phyloP scores from a whole-genome alignment of 2,329 filamentous ascomycete genomes.

The Penicillium occitanis region DNA sequence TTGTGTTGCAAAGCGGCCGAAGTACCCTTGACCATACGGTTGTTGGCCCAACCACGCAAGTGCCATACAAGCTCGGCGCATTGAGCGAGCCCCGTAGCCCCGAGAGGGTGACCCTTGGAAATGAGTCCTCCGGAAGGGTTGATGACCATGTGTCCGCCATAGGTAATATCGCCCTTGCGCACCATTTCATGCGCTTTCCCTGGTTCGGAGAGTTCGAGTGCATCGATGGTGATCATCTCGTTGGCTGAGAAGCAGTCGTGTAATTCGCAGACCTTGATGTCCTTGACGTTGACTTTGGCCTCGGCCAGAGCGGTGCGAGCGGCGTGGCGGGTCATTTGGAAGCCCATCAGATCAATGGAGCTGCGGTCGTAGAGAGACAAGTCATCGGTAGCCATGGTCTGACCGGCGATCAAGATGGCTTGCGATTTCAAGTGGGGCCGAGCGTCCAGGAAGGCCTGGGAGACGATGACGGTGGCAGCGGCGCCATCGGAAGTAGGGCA shows the following conservation, averaged over 20 bases:
- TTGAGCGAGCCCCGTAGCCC: slow-evolving; percentile 91
- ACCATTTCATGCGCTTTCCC: slow-evolving; percentile 94
- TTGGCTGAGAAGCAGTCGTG: slow-evolving; percentile 98
- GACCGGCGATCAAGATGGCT: slow-evolving; percentile 86
- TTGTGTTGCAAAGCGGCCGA: slow-evolving; percentile 84
- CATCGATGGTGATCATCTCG: slow-evolving; percentile 87
- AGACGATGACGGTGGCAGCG: slow-evolving; percentile 84
- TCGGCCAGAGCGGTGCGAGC: slow-evolving; percentile 69
- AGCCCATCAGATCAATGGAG: slow-evolving; percentile 86
- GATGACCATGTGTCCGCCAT: slow-evolving; percentile 76
- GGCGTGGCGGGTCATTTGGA: slow-evolving; percentile 76
- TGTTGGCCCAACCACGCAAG: slow-evolving; percentile 92
- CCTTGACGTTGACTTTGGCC: slow-evolving; percentile 60
- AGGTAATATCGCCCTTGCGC: slow-evolving; percentile 82
- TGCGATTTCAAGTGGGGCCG: slow-evolving; percentile 77
- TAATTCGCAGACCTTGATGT: slow-evolving; percentile 83
- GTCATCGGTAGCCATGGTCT: slow-evolving; percentile 81
- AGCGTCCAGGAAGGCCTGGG: slow-evolving; percentile 81
- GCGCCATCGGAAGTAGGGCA: slow-evolving; percentile 94
- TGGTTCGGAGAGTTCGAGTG: slow-evolving; percentile 71
- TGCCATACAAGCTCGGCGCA: slow-evolving; percentile 96
- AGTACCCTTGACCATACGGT: slow-evolving; percentile 69
- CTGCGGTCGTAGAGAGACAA: slow-evolving; percentile 74
- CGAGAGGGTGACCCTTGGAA: slow-evolving; percentile 92
- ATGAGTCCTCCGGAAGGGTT: slow-evolving; percentile 95